Conservation (phyloP, 2,329 filamentous ascomycete genomes). For the Dactylella cylindrospora region DNA sequence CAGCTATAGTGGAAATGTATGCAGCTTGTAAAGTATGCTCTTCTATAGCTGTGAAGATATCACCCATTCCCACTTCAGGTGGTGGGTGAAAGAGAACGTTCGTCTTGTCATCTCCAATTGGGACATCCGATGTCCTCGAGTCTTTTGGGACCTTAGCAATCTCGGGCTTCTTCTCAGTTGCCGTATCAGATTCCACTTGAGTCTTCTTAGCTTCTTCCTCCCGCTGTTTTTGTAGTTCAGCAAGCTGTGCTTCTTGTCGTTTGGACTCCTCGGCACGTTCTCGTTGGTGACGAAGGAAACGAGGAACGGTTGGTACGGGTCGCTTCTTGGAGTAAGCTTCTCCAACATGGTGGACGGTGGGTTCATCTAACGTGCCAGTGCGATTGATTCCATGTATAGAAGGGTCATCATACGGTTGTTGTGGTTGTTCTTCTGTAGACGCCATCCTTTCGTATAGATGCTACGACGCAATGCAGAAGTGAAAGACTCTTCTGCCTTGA, state of each 20-base stretch:
- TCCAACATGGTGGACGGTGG: slow-evolving; percentile 31
- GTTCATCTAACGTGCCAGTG: slow-evolving; percentile 25
- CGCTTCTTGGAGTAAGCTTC: slow-evolving; percentile 33
- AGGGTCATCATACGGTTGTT: slow-evolving; percentile 4
- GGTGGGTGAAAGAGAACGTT: slow-evolving; percentile 58
- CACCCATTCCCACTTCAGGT: slow-evolving; percentile 38
- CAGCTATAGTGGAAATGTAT: slow-evolving; percentile 30
- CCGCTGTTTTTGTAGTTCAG: slow-evolving; percentile 5
- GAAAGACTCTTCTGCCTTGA: no score
- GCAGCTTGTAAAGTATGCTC: slow-evolving; percentile 48
- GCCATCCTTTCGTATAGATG: slow-evolving; percentile 7
- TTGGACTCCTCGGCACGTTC: slow-evolving; percentile 29
- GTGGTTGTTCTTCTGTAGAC: slow-evolving; percentile 14
- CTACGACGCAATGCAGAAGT: slow-evolving; percentile 3
- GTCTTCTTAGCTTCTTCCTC: slow-evolving; percentile 6
- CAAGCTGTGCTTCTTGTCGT: slow-evolving; percentile 33
- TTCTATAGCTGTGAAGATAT: slow-evolving; percentile 27
- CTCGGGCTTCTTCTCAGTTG: background rate
- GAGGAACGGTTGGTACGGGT: slow-evolving; percentile 30
- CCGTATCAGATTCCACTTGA: background rate
- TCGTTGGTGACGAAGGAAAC: slow-evolving; percentile 33
- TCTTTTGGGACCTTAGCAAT: slow-evolving; percentile 19
- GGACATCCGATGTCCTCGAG: slow-evolving; percentile 75
- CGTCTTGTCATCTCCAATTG: slow-evolving; percentile 93
- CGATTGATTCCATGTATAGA: slow-evolving; percentile 9